Base-by-base conservation (phyloP, 2,329 filamentous ascomycete species). In the Talaromyces rugulosus region DNA sequence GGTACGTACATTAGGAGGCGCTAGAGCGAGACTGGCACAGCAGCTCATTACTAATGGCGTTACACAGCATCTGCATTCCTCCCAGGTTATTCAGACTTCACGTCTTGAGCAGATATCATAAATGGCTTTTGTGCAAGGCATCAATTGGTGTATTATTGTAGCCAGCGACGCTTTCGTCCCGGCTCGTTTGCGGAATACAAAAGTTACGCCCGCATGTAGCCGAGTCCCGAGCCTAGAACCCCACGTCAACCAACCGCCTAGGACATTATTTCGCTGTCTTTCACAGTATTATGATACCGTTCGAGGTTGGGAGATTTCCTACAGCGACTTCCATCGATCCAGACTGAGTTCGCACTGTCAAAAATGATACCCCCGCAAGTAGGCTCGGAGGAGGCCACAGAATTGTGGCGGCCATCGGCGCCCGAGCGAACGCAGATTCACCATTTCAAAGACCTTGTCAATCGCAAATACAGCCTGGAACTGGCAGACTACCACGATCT, bases 401-500 rank as follows among this genome's bases (percentile, higher is more conserved):
- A 87, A 71, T 82, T 96, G 51, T 95, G 91, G 91, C 82, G 82
- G 64, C 90, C 92, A 74, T 80, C 85, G 36, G 77, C 84, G 67
- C 90, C 90, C 7, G 75, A 83, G 54, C 82, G 82, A 44, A 94
- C 90, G 7, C 83, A 84, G 61, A 90, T 94, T 82, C 87, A 84
- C 79, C 81, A 81, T 57, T 96, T 95, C 74, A 83, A 92, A 66
- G 80, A 87, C 68, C 80, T 81, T 58, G 81, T 96, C 66, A 91
- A 89, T 75, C 72, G 83, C 64, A 89, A 89, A 69, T 85, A 93
- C 70, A 76, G 79, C 11, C 75, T 92, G 61, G 72, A 80, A 27
- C 80, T 95, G 54, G 73, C 81, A 18, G 85, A 82, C 65, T 96
- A 96, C 71, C 78, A 87, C 23, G 86, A 86, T n/a, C 83, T 98